Base-by-base conservation (phyloP, 768 basidiomycete species). In the Kwoniella dendrophila region DNA sequence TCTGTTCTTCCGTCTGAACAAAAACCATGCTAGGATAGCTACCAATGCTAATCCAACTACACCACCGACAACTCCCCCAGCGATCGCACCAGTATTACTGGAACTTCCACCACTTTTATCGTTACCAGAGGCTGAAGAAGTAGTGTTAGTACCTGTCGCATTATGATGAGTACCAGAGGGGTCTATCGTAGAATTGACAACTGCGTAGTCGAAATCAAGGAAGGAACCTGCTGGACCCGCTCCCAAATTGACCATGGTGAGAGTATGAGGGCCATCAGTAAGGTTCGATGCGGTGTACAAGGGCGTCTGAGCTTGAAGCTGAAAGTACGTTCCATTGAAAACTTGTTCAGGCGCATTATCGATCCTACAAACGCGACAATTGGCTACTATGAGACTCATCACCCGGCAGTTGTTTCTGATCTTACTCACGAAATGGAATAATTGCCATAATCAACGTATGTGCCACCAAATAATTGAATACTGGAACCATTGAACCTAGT, bases 1-100 rank as follows among this genome's bases (percentile, higher is more conserved):
- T 10, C 36, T 34, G n/a, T 48, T 18, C 22, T 34, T 24, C 4
- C 51, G 50, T 26, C 48, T 38, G 7, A 62, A 63, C 30, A 67
- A 62, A 52, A 70, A 69, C 62, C 66, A 70, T 4, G 55, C 53
- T 18, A 72, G 30, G 5, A 62, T 38, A 12, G 49, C 68, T 20
- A 76, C 41, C n/a, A 75, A 26, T 22, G 61, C 69, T 11, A 78
- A 36, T 12, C 64, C 76, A 16, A 67, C 66, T 7, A 72, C 58
- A 3, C 69, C 69, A 3, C 69, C 71, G 18, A 60, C 65, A 0
- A 70, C 72, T 27, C 72, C 72, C 24, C 69, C 70, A 7, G 56
- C 70, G 40, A 78, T 75, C 3, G 74, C 66, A 26, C 64, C 69
- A 3, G 55, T 30, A 53, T 57, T 50, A 30, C 40, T 64, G 7